A percentile compares a stretch with the other conserved stretches of the same genome.
These are phyloP conservation scores for Metschnikowia bowlesiae DNA, from an alignment of 805 yeast species.

Conservation along the genomic window DNA sequence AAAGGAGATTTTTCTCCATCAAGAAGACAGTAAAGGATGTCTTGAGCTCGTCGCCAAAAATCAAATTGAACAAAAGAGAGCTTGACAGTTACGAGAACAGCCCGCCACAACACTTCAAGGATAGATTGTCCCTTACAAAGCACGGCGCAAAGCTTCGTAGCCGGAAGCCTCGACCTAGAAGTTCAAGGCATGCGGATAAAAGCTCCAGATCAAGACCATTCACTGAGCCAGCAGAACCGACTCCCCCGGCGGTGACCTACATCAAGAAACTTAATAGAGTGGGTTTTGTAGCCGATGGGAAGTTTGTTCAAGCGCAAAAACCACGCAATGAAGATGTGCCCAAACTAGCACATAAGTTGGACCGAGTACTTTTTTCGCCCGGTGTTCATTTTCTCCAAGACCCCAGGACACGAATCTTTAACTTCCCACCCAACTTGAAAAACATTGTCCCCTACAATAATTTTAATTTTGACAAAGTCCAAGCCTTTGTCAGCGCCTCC, in stretches of 20 bases:
- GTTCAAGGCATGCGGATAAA: background rate
- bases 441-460: constrained; percentile 57
- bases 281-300: constrained; percentile 1
- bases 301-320: constrained; percentile 16
- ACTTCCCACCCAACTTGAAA: constrained; percentile 59
- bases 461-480: constrained; percentile 56
- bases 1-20: background rate
- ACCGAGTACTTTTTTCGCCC: constrained; percentile 73
- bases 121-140: background rate
- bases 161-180: background rate
- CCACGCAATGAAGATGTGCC: constrained; percentile 43
- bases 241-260: background rate
- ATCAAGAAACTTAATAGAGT: background rate
- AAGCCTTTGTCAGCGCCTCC: constrained; percentile 61
- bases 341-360: constrained; percentile 57
- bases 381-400: constrained; percentile 77
- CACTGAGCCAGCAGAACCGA: background rate
- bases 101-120: no score
- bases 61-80: constrained; percentile 1
- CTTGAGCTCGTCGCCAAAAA: background rate
- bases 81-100: background rate
- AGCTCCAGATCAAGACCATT: background rate
- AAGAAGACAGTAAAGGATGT: background rate
- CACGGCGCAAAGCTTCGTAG: background rate
- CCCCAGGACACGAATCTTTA: constrained; percentile 68